Base-by-base conservation (phyloP, 441 rosid species). In the Mallotus repandus region DNA sequence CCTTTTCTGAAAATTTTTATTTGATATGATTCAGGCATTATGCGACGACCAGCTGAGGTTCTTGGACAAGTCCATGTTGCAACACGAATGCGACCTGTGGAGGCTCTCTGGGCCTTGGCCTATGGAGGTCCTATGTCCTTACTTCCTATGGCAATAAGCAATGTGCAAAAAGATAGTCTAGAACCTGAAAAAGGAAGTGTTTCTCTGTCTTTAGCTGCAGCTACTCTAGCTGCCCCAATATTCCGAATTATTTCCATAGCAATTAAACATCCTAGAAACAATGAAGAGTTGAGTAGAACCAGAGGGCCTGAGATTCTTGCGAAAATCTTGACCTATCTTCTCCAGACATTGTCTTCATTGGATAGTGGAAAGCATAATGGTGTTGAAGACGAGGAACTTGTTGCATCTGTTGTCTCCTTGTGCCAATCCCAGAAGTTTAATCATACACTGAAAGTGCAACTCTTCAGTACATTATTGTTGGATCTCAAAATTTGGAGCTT, bases 11-110 rank as follows among this genome's bases (percentile, higher is more conserved):
- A 69, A 35, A 46, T 63, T 57, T 38, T 70, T 35, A 60, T 77
- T 72, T 77, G 60, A 71, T 73, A 68, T 79, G 73, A 76, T 77
- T 76, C 83, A 92, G 99, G 99, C 74, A 80, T 83, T 74, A 81
- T 86, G 64, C 88, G 98, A 68, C 86, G 99, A 69, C 99, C 99
- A 57, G 99, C 96, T 63, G 99, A 97, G 86, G 97, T 97, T 81
- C 99, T 97, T 75, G 99, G 99, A 84, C 99, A 97, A 87, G 99
- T 94, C 57, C 92, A 92, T 86, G 92, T 97, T 78, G 98, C 98
- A 54, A 83, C 87, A 48, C 87, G 99, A 85, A 88, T 88, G 87
- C 87, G 89, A 79, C 88, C 99, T 8, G 91, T 84, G 80, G 97
- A 97, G 80, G 92, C 99, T 75, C 79, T 97, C 71, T 94, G 99